Evolutionary conservation across 2,329 filamentous ascomycete genomes (phyloP), one percentile per base, ranked within the genome.

Genomic region (Thielaviopsis euricoi): DNA sequence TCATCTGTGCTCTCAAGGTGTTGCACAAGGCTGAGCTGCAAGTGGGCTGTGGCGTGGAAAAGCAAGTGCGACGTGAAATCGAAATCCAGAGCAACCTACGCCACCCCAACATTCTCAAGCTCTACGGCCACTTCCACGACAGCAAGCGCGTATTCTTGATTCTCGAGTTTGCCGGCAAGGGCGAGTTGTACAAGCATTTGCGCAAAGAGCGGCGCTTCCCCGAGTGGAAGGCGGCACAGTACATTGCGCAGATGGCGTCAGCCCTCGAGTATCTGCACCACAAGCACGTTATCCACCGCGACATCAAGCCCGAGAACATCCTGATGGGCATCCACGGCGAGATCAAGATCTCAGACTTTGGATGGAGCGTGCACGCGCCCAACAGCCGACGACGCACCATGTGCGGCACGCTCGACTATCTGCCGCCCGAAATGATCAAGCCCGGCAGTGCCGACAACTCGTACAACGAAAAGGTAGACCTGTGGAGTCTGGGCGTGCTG

Each of bases 251-350:
- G 71, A 93, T 93, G 87, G 86, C 87, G n/a, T 85, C 85, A 51
- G 89, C 89, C 0, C 74, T 95, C 64, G 84, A 85, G 64, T 97
- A 96, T 67, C 79, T 96, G 52, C 90, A 96, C 75, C 89, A 89
- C 69, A 97, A 97, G 75, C 89, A 96, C 70, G 87, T 97, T 64
- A 97, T 97, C 74, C 91, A 97, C 71, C 81, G 90, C 60, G 90
- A 97, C 66, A 97, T 97, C 74, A 97, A 97, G 75, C 90, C 90
- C 2, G 90, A 97, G 72, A 97, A 97, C 67, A 97, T 97, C 63
- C 79, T 97, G 22, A 85, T 97, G 29, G 91, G 91, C 15, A 89
- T 97, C 61, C 91, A 97, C 68, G 93, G 90, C 63, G 93, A 98
- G 75, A 90, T 98, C 74, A 98, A 98, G 72, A 90, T 98, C 67